A percentile compares a stretch with the other conserved stretches of the same genome.
phyloP scores from a whole-genome alignment of 2,329 filamentous ascomycete genomes.

The Trichoderma koningiopsis region DNA sequence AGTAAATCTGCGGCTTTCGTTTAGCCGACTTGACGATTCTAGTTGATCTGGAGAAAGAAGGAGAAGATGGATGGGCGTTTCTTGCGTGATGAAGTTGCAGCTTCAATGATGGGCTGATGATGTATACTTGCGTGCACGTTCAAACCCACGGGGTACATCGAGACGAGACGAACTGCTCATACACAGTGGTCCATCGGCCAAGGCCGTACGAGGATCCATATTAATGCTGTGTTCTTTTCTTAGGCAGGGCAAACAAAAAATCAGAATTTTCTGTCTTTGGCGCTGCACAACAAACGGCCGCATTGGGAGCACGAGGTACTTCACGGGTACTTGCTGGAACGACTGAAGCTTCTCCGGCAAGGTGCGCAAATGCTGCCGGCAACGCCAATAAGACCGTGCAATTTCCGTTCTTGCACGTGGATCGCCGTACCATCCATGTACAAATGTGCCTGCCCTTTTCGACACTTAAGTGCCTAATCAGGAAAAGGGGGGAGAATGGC shows the following conservation, averaged over 20 bases:
- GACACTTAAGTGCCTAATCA: slow-evolving; percentile 15
- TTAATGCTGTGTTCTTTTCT: slow-evolving; percentile 6
- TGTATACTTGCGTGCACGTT: neutral
- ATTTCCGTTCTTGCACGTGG: neutral
- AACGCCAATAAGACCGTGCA: neutral
- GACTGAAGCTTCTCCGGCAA: neutral
- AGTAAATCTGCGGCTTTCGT: neutral
- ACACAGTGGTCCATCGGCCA: slow-evolving; percentile 1
- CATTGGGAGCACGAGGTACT: neutral
- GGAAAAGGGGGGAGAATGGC: slow-evolving; percentile 6
- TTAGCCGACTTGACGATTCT: neutral
- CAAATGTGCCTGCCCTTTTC: neutral
- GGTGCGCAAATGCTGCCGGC: neutral
- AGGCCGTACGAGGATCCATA: slow-evolving; percentile 14
- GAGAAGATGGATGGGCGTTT: neutral
- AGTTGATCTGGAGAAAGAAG: neutral
- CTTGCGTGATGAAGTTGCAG: slow-evolving; percentile 4
- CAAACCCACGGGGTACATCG: neutral
- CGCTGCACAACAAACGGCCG: neutral
- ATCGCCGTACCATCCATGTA: neutral
- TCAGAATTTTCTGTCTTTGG: neutral
- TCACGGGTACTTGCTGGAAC: neutral
- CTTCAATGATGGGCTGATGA: neutral
- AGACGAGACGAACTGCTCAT: neutral
- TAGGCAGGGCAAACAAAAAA: neutral